Percentiles rank a stretch among this genome's conserved stretches.
Evolutionary conservation across 768 basidiomycete species (phyloP).

Genomic region (Rhizopogon vesiculosus): DNA sequence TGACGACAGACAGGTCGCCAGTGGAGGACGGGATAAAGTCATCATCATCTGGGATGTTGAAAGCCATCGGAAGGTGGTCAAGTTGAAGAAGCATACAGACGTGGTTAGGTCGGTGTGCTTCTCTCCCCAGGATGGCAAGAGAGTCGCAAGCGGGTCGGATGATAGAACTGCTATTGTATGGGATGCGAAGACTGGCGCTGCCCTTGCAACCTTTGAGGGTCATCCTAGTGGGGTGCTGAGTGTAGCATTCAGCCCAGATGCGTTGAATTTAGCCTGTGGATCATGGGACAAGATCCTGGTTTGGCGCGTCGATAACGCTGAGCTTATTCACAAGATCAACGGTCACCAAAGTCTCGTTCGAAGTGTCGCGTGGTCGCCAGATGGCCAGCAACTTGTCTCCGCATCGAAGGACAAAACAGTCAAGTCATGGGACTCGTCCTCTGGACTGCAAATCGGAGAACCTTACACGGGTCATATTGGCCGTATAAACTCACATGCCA

Average conservation of each 20-base stretch:
- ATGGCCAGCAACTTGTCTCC: too few species aligned
- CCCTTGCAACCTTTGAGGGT: neutral
- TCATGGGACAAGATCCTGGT: conserved; percentile 94
- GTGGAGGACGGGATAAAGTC: conserved; percentile 34
- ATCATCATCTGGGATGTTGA: conserved; percentile 50
- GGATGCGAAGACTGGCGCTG: neutral
- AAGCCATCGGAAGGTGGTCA: neutral
- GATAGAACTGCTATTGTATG: neutral
- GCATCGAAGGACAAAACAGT: too few species aligned
- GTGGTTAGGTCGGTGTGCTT: neutral
- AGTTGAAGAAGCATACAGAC: conserved; percentile 1
- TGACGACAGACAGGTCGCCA: neutral
- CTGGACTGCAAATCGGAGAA: too few species aligned
- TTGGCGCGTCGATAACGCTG: conserved; percentile 13
- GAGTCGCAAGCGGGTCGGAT: neutral
- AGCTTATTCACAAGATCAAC: too few species aligned
- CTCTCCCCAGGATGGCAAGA: conserved; percentile 1
- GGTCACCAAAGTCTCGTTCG: too few species aligned
- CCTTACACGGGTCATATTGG: too few species aligned
- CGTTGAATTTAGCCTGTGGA: conserved; percentile 66
- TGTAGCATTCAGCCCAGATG: conserved; percentile 74
- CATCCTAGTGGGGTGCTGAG: neutral
- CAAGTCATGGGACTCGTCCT: too few species aligned
- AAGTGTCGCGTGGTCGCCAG: too few species aligned
- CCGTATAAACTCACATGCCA: too few species aligned